Evolutionary conservation across 306 rosid genomes (phyloP).

Genomic region (Dicorynia guianensis): DNA sequence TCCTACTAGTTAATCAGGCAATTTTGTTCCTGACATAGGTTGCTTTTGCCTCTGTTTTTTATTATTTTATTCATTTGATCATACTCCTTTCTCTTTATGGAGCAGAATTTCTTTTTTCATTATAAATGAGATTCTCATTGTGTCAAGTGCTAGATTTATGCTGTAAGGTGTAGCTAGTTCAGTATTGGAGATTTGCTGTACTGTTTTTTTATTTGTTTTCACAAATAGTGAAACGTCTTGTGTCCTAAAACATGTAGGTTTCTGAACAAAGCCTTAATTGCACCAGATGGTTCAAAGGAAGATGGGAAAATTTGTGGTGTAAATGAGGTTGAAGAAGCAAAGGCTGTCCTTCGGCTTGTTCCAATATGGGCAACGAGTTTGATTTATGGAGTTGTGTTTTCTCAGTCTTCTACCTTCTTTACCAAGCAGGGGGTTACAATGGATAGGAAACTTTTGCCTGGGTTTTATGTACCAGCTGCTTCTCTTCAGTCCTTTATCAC

Average conservation of each 20-base stretch:
- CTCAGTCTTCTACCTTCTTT: conserved; percentile 49
- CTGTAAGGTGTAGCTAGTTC: too few relatives aligned
- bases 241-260: conserved; percentile 32
- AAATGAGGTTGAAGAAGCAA: conserved; percentile 58
- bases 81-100: too few relatives aligned
- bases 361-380: conserved; percentile 56
- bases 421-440: conserved; percentile 57
- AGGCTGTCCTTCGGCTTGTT: conserved; percentile 45
- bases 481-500: conserved; percentile 57
- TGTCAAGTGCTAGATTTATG: too few relatives aligned
- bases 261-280: conserved; percentile 51
- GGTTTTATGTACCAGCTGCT: conserved; percentile 64
- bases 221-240: too few relatives aligned
- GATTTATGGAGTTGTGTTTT: conserved; percentile 43
- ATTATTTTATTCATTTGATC: too few relatives aligned
- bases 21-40: too few relatives aligned
- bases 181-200: too few relatives aligned
- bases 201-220: too few relatives aligned
- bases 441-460: conserved; percentile 57
- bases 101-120: too few relatives aligned
- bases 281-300: conserved; percentile 38
- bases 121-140: too few relatives aligned
- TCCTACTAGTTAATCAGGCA: too few relatives aligned
- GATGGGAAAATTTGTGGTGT: conserved; percentile 33
- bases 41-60: too few relatives aligned